phyloP scores from a whole-genome alignment of 108 stramenopile species.

The Bacterosira constricta region DNA sequence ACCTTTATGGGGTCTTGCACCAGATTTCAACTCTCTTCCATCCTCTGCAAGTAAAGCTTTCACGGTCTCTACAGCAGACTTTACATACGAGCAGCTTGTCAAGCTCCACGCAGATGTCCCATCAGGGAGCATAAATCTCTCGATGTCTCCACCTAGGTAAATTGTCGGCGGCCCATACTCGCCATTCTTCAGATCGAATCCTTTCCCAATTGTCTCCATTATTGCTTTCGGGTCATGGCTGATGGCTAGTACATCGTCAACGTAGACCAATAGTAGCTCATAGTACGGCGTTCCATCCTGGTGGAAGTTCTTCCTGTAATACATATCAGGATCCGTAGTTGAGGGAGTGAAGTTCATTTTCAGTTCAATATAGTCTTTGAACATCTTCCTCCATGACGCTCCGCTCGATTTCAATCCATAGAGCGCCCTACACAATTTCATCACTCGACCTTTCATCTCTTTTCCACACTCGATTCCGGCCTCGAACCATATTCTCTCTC shows the following conservation, averaged over 20 bases:
- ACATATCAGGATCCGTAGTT: too few species aligned
- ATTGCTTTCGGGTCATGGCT: conserved; percentile 6
- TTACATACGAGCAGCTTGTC: neutral
- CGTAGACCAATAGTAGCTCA: too few species aligned
- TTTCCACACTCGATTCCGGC: conserved; percentile 46
- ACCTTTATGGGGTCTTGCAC: neutral
- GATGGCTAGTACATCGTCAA: conserved; percentile 4
- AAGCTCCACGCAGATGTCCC: neutral
- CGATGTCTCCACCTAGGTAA: conserved; percentile 12
- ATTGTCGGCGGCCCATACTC: conserved; percentile 2
- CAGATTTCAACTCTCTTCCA: conserved; percentile 5
- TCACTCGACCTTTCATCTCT: too few species aligned
- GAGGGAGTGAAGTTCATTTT: too few species aligned
- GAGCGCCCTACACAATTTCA: too few species aligned
- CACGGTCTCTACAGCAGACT: conserved; percentile 12
- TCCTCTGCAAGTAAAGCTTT: conserved; percentile 3
- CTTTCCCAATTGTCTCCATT: conserved; percentile 9
- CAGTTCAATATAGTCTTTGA: too few species aligned
- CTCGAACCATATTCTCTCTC: conserved; percentile 33
- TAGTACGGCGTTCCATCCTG: too few species aligned
- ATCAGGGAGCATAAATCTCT: neutral
- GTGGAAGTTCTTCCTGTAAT: too few species aligned
- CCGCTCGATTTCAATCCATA: too few species aligned
- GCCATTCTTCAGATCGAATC: conserved; percentile 15
- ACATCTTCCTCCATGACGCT: too few species aligned